These are phyloP conservation scores for Aphanomyces euteiches DNA, from an alignment of 352 stramenopile species.

Conservation along the genomic window DNA sequence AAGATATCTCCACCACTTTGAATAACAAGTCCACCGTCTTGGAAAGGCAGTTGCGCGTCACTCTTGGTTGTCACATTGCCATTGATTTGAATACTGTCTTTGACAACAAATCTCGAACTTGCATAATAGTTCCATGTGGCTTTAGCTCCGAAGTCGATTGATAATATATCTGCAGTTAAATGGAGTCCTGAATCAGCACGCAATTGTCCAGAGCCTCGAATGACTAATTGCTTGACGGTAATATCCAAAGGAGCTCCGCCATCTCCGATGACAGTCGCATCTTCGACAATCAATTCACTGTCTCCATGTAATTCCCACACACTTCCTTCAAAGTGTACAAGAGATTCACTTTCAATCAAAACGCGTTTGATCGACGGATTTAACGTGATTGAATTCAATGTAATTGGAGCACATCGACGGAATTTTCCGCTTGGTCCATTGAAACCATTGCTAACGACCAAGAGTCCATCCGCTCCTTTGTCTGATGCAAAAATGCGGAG, in stretches of 20 bases:
- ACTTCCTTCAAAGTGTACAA: slow-evolving; percentile 20
- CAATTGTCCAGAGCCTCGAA: slow-evolving; percentile 3
- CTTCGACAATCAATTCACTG: slow-evolving; percentile 19
- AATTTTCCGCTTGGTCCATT: slow-evolving; percentile 2
- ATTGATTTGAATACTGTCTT: slow-evolving; percentile 20
- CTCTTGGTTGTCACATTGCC: slow-evolving; percentile 25
- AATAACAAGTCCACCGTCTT: not conserved
- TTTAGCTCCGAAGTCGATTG: slow-evolving; percentile 20
- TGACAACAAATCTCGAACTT: not conserved
- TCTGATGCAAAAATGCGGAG: slow-evolving; percentile 17
- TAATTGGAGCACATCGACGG: not conserved
- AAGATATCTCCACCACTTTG: slow-evolving; percentile 54
- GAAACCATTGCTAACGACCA: slow-evolving; percentile 17
- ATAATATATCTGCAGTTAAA: slow-evolving; percentile 16
- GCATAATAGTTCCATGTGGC: not conserved
- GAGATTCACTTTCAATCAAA: slow-evolving; percentile 12
- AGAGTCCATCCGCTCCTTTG: slow-evolving; percentile 12
- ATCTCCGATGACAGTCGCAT: slow-evolving; percentile 14
- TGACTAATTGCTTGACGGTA: slow-evolving; percentile 19
- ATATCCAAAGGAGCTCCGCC: not conserved
- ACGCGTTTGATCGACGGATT: slow-evolving; percentile 16
- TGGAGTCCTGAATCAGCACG: not conserved
- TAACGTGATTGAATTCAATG: not conserved
- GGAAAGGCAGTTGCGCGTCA: too few relatives aligned
- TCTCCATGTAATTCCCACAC: slow-evolving; percentile 19